Evolutionary conservation across 768 basidiomycete species (phyloP), one percentile per base, ranked within the genome.

Genomic region (Leccinum ochraceum): DNA sequence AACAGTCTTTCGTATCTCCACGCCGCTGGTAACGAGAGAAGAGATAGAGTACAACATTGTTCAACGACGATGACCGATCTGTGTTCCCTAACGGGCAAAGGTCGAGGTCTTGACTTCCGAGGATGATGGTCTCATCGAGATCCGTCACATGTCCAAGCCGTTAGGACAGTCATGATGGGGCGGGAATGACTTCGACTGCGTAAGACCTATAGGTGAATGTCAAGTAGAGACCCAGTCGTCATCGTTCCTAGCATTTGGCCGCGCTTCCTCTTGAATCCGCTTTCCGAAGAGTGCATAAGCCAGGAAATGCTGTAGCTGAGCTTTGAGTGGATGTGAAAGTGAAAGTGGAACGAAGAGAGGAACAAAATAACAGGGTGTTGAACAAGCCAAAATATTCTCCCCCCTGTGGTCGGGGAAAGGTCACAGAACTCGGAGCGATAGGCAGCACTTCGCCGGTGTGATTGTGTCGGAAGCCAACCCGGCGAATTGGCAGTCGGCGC

Each of bases 141-240:
- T 32, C 30, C 30, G 30, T 32, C 30, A 32, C 30, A 32, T 32
- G 30, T 32, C 30, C 30, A 32, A 32, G 30, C 30, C 30, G 30
- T 32, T 32, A 32, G 30, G 30, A 32, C 30, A 32, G 30, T 32
- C 30, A 32, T 78, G 77, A 53, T 78, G 80, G 14, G 88, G 88
- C 24, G 89, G 86, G 59, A 75, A 69, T 37, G 84, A 86, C 42
- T 78, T 80, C 17, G 90, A 88, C 49, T 78, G 82, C 32, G 88
- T 89, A 37, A 83, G 87, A 60, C 83, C 86, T 49, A 82, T 80
- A 51, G 86, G 87, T 28, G 88, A 89, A 44, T 77, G 82, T 53
- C 77, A 82, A 20, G 88, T 88, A 56, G 81, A 83, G 62, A 80
- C 80, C 17, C 89, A 90, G 46, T 83, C 80, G 63, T 85, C 82